Evolutionary conservation across 2,329 filamentous ascomycete species (phyloP).

Genomic region (Neonectria hederae): DNA sequence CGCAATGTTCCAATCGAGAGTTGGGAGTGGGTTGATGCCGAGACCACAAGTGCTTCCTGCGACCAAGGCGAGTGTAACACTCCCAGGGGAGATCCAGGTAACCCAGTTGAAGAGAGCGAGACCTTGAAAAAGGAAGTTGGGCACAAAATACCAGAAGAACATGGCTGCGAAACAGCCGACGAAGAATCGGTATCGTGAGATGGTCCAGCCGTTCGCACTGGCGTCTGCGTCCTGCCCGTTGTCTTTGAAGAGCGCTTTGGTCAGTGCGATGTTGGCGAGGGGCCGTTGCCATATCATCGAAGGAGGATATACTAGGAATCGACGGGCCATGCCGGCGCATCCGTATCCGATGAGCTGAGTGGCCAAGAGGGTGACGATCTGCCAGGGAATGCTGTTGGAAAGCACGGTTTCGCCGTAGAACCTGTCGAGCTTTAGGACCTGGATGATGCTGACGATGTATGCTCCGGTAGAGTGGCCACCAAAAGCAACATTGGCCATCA

Average conservation of each 20-base stretch:
- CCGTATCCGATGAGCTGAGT: slow-evolving; percentile 64
- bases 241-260: slow-evolving; percentile 35
- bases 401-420: slow-evolving; percentile 55
- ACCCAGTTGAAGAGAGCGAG: slow-evolving; percentile 60
- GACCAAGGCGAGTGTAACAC: slow-evolving; percentile 47
- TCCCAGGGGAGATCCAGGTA: slow-evolving; percentile 59
- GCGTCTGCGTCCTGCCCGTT: slow-evolving; percentile 29
- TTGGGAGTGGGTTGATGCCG: slow-evolving; percentile 50
- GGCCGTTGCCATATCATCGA: slow-evolving; percentile 62
- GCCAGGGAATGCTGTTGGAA: slow-evolving; percentile 52
- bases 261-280: slow-evolving; percentile 57
- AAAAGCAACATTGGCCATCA: slow-evolving; percentile 64
- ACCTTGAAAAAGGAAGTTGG: slow-evolving; percentile 58
- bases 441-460: slow-evolving; percentile 57
- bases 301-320: slow-evolving; percentile 59
- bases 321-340: slow-evolving; percentile 57
- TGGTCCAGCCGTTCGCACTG: slow-evolving; percentile 35
- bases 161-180: slow-evolving; percentile 52
- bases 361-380: slow-evolving; percentile 55
- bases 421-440: slow-evolving; percentile 54
- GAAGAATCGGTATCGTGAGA: slow-evolving; percentile 54
- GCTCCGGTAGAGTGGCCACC: slow-evolving; percentile 45
- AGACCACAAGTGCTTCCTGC: slow-evolving; percentile 49
- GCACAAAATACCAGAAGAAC: slow-evolving; percentile 63
- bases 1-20: slow-evolving; percentile 53